Evolutionary conservation across 2,329 filamentous ascomycete genomes (phyloP).

Genomic region (Nemania sp.): DNA sequence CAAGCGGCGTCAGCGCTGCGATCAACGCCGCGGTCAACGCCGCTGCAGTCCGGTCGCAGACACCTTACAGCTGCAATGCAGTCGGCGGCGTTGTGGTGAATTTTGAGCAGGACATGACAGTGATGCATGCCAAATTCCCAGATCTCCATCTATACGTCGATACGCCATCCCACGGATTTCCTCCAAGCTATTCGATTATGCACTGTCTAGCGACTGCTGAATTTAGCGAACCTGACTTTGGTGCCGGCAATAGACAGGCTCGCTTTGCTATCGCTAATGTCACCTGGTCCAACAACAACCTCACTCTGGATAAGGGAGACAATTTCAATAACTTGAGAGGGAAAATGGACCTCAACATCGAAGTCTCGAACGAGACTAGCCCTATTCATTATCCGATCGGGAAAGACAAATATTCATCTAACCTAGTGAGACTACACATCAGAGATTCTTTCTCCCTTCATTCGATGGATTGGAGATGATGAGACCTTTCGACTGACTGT

Average conservation of each 20-base stretch:
- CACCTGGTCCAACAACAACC: constrained; percentile 32
- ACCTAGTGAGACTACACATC: constrained; percentile 22
- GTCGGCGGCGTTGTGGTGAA: constrained; percentile 26
- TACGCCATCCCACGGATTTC: constrained; percentile 35
- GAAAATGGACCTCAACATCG: constrained; percentile 30
- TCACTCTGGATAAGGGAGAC: constrained; percentile 32
- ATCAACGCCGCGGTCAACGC: constrained; percentile 23
- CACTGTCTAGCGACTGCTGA: constrained; percentile 23
- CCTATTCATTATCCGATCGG: constrained; percentile 34
- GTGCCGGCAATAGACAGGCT: constrained; percentile 19
- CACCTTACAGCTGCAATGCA: constrained; percentile 32
- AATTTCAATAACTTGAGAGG: constrained; percentile 27
- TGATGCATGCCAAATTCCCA: constrained; percentile 33
- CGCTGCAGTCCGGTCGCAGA: constrained; percentile 29
- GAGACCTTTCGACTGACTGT: neutral
- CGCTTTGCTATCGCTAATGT: constrained; percentile 36
- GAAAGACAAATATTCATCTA: constrained; percentile 28
- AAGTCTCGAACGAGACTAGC: constrained; percentile 32
- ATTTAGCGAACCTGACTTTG: constrained; percentile 32
- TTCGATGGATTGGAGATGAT: neutral
- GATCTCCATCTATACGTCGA: constrained; percentile 31
- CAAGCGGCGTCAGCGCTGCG: constrained; percentile 15
- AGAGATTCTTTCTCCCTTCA: neutral
- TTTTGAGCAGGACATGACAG: constrained; percentile 31
- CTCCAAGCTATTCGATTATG: constrained; percentile 33